These are phyloP conservation scores for Lithospermum erythrorhizon DNA, from an alignment of 257 asterid species.

Conservation along the genomic window DNA sequence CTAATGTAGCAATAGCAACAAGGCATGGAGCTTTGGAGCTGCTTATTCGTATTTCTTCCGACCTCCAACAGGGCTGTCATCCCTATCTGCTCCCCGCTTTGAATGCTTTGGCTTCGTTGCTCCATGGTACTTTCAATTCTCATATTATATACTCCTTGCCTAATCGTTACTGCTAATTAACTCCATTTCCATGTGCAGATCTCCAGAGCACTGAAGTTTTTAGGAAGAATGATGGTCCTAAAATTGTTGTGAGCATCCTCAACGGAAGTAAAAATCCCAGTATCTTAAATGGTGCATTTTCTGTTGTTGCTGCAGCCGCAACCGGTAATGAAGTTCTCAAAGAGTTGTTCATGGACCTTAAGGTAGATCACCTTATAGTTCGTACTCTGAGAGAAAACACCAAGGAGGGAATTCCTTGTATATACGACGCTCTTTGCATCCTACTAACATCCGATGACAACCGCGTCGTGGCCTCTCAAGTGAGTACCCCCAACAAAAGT, in stretches of 20 bases:
- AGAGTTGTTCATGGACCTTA: conserved; percentile 73
- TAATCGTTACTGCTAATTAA: too few relatives aligned
- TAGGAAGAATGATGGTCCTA: conserved; percentile 57
- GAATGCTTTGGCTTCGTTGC: conserved; percentile 52
- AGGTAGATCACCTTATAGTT: conserved; percentile 62
- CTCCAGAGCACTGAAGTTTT: conserved; percentile 68
- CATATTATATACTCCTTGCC: too few relatives aligned
- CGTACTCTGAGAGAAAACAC: conserved; percentile 45
- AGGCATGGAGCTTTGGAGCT: conserved; percentile 65
- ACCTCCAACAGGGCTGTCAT: conserved; percentile 30
- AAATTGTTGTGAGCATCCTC: conserved; percentile 41
- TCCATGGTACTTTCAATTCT: conserved; percentile 41
- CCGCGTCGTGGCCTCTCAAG: conserved; percentile 91
- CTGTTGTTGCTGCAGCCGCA: conserved; percentile 82
- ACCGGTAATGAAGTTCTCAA: conserved; percentile 86
- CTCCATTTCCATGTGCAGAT: conserved; percentile 40
- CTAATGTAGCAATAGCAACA: conserved; percentile 61
- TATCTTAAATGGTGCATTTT: conserved; percentile 57
- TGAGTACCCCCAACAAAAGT: conserved; percentile 21
- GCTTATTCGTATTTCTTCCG: conserved; percentile 36
- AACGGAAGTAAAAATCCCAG: conserved; percentile 33
- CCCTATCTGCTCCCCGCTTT: conserved; percentile 45
- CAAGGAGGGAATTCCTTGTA: conserved; percentile 44
- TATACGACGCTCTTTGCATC: conserved; percentile 67
- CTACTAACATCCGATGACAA: conserved; percentile 77